Evolutionary conservation across 1,284 basidiomycete genomes (phyloP).

Genomic region (Rhodotorula sp.): DNA sequence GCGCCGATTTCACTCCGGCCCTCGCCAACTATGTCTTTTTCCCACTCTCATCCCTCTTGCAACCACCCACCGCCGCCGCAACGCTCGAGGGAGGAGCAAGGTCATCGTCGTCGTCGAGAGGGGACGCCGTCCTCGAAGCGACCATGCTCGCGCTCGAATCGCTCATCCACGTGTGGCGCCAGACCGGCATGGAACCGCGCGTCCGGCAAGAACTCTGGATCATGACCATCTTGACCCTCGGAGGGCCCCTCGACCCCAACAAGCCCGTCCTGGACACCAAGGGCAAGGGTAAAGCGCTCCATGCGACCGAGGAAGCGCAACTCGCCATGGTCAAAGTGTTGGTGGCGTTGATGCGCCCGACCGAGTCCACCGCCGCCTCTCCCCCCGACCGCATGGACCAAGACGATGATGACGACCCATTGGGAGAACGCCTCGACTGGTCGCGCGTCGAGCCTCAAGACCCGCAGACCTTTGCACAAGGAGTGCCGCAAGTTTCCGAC

Average conservation of each 20-base stretch:
- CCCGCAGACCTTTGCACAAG: constrained; percentile 47
- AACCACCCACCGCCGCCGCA: constrained; percentile 61
- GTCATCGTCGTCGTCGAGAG: constrained; percentile 54
- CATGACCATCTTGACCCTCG: constrained; percentile 65
- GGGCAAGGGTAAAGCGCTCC: constrained; percentile 57
- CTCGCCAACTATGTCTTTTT: constrained; percentile 81
- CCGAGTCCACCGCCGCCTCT: constrained; percentile 49
- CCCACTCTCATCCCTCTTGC: constrained; percentile 76
- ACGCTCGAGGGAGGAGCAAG: neutral
- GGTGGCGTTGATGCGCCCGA: constrained; percentile 59
- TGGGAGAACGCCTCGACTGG: constrained; percentile 56
- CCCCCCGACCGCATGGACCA: constrained; percentile 46
- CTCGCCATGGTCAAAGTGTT: constrained; percentile 34
- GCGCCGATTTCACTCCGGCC: constrained; percentile 56
- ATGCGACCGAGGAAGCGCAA: constrained; percentile 73
- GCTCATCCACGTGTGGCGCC: constrained; percentile 74
- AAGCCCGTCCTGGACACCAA: constrained; percentile 51
- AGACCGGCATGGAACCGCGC: constrained; percentile 54
- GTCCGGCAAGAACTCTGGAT: constrained; percentile 80
- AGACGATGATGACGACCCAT: constrained; percentile 49
- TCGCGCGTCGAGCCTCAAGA: constrained; percentile 52
- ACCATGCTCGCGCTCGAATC: constrained; percentile 62
- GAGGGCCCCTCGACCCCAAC: constrained; percentile 51
- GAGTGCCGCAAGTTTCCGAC: neutral
- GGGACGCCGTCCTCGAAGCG: constrained; percentile 74